phyloP scores from a whole-genome alignment of 352 stramenopile genomes.

The Phytophthora citrophthora region DNA sequence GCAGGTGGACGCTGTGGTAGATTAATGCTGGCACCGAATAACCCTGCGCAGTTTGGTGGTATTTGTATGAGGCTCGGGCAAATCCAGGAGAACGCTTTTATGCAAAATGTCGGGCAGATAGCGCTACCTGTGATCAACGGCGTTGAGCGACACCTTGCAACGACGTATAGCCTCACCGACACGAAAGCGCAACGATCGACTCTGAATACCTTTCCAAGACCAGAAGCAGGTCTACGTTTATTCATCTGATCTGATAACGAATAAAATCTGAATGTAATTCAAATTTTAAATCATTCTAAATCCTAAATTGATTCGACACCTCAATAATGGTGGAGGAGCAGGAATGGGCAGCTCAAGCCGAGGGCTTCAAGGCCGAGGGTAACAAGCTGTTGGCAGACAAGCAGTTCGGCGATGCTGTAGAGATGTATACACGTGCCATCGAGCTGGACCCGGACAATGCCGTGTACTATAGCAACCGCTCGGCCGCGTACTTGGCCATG shows the following conservation, averaged over 20 bases:
- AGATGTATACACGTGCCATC: constrained; percentile 87
- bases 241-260: neutral
- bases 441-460: constrained; percentile 86
- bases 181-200: neutral
- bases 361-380: constrained; percentile 86
- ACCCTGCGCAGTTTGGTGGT: neutral
- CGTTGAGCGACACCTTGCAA: neutral
- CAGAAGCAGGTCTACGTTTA: neutral
- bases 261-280: neutral
- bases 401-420: constrained; percentile 67
- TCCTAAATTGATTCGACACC: no score
- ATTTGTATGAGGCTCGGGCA: no score
- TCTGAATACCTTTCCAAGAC: neutral
- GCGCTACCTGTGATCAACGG: neutral
- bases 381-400: constrained; percentile 74
- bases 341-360: constrained; percentile 74
- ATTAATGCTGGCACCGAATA: neutral
- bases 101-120: neutral
- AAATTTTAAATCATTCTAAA: neutral
- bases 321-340: constrained; percentile 27
- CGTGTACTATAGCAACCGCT: constrained; percentile 89
- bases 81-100: no score
- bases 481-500: constrained; percentile 79
- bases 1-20: neutral
- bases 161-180: neutral